Evolutionary conservation across 2,329 filamentous ascomycete genomes (phyloP), one percentile per base, ranked within the genome.

Genomic region (Fusarium marasasianum): DNA sequence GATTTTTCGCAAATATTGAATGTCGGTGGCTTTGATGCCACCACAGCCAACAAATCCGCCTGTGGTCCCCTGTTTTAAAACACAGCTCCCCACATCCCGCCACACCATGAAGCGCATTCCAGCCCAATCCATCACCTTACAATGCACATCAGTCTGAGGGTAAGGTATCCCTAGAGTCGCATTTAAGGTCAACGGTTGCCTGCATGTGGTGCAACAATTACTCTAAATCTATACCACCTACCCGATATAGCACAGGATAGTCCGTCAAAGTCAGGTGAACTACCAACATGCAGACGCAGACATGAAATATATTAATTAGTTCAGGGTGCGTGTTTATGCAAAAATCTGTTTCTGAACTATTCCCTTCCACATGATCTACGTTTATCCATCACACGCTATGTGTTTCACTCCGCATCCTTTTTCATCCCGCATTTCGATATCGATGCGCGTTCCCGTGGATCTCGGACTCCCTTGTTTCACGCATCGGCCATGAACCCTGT

Each of bases 371-470:
- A 73, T 73, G 65, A 73, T 61, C 69, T 55, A 44, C 40, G 17
- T 47, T 22, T 48, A 33, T 47, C 29, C 48, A 65, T 63, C 70
- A 73, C 57, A 59, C 61, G 48, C 59, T 69, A 59, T 53, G 37
- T 64, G 64, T 60, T 62, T 62, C 61, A 48, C 55, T 56, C 47
- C 47, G 45, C 53, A 66, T 74, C 74, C 66, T 72, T 66, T 74
- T 67, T 72, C 76, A 63, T 63, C 66, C 71, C 66, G 65, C 66
- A 73, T 60, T 61, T 62, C 69, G 29, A 63, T 59, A 50, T 66
- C 54, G 68, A 65, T 61, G 31, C 44, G 33, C 48, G 61, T 65
- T 55, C 48, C 67, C 43, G 48, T 76, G 48, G 62, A 69, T 76
- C 61, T 55, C 37, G 37, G 37, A 29, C 51, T 68, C 60, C 61